Base-by-base conservation (phyloP, 2,329 filamentous ascomycete genomes). In the Thelonectria rubi region DNA sequence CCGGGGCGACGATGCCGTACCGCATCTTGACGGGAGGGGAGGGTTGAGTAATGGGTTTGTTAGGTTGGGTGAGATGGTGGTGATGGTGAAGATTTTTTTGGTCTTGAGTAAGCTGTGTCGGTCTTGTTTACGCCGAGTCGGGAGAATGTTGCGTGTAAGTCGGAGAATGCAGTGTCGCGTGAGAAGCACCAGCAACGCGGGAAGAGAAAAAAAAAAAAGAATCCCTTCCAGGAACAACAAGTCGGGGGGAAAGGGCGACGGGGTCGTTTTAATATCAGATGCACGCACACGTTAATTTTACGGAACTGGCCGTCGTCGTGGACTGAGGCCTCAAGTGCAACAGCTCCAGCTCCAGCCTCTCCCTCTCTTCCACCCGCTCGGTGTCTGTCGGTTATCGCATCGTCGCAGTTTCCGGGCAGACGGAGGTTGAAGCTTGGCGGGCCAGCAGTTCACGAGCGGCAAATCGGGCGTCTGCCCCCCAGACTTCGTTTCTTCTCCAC, bases 371-470 rank as follows among this genome's bases (percentile, higher is more conserved):
- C 26, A 30, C 26, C 10, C 17, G 47, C 20, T 65, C 65, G 65
- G 65, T 37, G 47, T 18, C 54, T 56, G 37, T 65, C 63, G 63
- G 65, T 51, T 63, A 63, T 57, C 17, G 10, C 18, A 24, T 14
- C 34, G 8, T 20, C 17, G 15, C 46, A n/a, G 32, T 37, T 8
- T 8, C 30, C 65, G 60, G 65, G 51, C 57, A 62, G 50, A 56
- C 55, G 65, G 65, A 64, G 58, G 20, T 20, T 11, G 34, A 20
- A 14, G 12, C 50, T 46, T 51, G 60, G 55, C 55, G 39, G 20
- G 45, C 18, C 34, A 15, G 26, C 34, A 30, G 49, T 58, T 55
- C 50, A 39, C 18, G 37, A 34, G 42, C 20, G 21, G 48, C 32
- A 34, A 50, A 43, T 18, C 34, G 42, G 3, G 5, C 26, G 3